Evolutionary conservation across 306 rosid genomes (phyloP).

Genomic region (Senna tora): DNA sequence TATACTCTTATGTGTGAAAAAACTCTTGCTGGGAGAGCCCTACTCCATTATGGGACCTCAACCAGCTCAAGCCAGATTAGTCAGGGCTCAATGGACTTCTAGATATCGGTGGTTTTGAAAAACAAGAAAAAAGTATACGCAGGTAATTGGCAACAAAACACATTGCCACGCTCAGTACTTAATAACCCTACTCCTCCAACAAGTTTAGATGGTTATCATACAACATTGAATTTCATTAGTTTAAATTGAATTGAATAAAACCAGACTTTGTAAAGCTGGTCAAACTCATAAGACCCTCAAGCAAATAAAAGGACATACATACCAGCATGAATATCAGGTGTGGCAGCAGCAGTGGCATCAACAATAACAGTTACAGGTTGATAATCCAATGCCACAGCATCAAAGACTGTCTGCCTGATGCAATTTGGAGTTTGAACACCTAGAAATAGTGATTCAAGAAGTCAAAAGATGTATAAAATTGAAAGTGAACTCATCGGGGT

Average conservation of each 20-base stretch:
- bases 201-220: neutral
- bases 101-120: too few relatives aligned
- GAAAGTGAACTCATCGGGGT: neutral
- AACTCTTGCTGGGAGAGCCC: too few relatives aligned
- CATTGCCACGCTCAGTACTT: neutral
- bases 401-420: slow-evolving; percentile 87
- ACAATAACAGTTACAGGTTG: slow-evolving; percentile 64
- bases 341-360: slow-evolving; percentile 95
- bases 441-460: slow-evolving; percentile 32
- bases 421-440: slow-evolving; percentile 99
- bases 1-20: too few relatives aligned
- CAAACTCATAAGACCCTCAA: neutral
- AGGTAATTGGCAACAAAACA: neutral
- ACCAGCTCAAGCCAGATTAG: too few relatives aligned
- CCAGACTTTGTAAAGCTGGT: neutral
- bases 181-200: neutral
- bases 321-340: slow-evolving; percentile 75
- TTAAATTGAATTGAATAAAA: neutral
- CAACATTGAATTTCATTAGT: neutral
- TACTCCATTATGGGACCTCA: too few relatives aligned
- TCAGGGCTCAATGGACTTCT: too few relatives aligned
- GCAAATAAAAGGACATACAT: slow-evolving; percentile 40
- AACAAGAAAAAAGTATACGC: neutral
- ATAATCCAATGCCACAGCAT: slow-evolving; percentile 88
- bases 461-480: slow-evolving; percentile 28